These are phyloP conservation scores for Bipolaris bicolor DNA, from an alignment of 2,329 filamentous ascomycete species.

Conservation along the genomic window DNA sequence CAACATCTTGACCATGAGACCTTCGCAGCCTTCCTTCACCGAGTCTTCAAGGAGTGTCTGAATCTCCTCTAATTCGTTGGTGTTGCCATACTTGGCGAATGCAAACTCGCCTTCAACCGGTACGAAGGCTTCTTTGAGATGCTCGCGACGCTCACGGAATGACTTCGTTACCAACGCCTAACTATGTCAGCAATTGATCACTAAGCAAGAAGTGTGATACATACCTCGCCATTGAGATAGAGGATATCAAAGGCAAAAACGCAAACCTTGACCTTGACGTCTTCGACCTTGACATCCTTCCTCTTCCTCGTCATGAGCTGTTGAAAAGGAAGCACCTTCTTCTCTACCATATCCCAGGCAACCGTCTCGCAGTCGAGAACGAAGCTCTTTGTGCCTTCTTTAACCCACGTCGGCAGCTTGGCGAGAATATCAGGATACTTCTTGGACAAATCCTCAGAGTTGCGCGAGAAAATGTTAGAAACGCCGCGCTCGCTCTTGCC, in stretches of 20 bases:
- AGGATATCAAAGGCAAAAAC: constrained; percentile 96
- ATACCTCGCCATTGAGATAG: constrained; percentile 84
- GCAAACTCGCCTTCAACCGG: constrained; percentile 88
- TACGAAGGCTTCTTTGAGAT: constrained; percentile 74
- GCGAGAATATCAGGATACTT: constrained; percentile 96
- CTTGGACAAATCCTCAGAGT: constrained; percentile 94
- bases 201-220: constrained; percentile 9
- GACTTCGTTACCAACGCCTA: constrained; percentile 81
- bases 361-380: constrained; percentile 99
- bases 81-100: constrained; percentile 86
- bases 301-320: constrained; percentile 97
- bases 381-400: constrained; percentile 87
- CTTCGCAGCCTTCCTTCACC: constrained; percentile 94
- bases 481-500: constrained; percentile 75
- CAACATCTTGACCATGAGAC: constrained; percentile 99
- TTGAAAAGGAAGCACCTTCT: constrained; percentile 96
- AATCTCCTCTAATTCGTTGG: constrained; percentile 90
- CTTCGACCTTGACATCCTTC: constrained; percentile 94
- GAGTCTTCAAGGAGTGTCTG: constrained; percentile 91
- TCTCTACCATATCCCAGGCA: constrained; percentile 92
- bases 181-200: constrained; percentile 25
- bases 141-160: constrained; percentile 79
- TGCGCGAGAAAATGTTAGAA: constrained; percentile 93
- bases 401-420: constrained; percentile 89
- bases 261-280: constrained; percentile 95